Conservation (phyloP, 2,329 filamentous ascomycete genomes). For the Conoideocrella luteorostrata region DNA sequence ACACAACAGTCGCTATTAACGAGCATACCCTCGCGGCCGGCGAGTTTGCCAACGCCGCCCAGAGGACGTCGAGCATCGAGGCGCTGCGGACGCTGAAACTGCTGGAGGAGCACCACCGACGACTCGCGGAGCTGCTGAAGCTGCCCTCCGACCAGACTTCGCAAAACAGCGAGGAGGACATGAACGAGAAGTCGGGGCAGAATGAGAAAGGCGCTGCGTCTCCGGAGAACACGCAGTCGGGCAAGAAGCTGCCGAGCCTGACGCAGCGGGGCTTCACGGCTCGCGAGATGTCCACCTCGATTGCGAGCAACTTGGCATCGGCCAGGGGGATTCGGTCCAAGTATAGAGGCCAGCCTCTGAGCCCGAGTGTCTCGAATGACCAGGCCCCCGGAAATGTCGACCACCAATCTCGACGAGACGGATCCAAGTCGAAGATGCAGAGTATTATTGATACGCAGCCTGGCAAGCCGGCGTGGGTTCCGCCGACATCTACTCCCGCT, state of each 20-base stretch:
- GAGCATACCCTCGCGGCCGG: constrained; percentile 84
- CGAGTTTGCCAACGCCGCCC: constrained; percentile 80
- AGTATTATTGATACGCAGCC: constrained; percentile 47
- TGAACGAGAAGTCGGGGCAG: constrained; percentile 12
- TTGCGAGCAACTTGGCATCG: constrained; percentile 81
- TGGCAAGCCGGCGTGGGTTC: constrained; percentile 48
- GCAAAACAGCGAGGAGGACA: constrained; percentile 21
- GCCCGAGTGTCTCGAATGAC: constrained; percentile 67
- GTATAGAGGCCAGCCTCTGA: constrained; percentile 60
- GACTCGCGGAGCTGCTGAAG: constrained; percentile 74
- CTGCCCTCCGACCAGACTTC: constrained; percentile 47
- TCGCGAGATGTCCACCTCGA: constrained; percentile 71
- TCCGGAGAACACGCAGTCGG: not conserved
- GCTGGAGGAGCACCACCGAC: constrained; percentile 81
- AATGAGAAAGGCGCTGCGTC: constrained; percentile 21
- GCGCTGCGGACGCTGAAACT: constrained; percentile 78
- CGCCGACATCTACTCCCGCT: constrained; percentile 29
- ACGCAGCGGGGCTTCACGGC: constrained; percentile 46
- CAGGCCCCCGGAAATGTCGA: constrained; percentile 66
- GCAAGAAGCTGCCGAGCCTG: constrained; percentile 21
- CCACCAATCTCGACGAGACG: constrained; percentile 44
- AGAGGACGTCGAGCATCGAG: constrained; percentile 60
- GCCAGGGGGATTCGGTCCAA: constrained; percentile 70
- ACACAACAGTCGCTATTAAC: constrained; percentile 76
- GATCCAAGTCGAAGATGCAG: constrained; percentile 47